Conservation (phyloP, 2,329 filamentous ascomycete species). For the Aspergillus sergii region DNA sequence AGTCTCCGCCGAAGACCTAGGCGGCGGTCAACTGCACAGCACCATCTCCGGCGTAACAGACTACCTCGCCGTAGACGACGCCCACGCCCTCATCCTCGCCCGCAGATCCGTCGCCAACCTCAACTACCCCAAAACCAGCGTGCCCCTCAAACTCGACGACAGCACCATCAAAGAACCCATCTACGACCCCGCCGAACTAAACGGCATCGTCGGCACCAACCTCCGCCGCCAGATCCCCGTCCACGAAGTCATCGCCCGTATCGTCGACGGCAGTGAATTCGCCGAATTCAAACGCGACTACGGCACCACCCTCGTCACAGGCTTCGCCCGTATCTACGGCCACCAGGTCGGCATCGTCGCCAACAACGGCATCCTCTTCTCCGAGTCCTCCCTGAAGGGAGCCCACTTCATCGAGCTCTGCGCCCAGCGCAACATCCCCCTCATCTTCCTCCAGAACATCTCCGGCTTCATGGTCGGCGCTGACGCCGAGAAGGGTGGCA, state of each 20-base stretch:
- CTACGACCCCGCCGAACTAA: conserved; percentile 76
- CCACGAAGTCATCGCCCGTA: conserved; percentile 86
- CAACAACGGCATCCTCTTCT: conserved; percentile 95
- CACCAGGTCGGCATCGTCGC: conserved; percentile 90
- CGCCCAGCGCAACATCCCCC: conserved; percentile 81
- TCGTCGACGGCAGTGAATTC: conserved; percentile 89
- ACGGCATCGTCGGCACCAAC: conserved; percentile 88
- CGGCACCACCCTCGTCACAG: conserved; percentile 84
- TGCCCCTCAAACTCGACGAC: conserved; percentile 26
- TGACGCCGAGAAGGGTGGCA: conserved; percentile 89
- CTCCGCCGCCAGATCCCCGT: conserved; percentile 82
- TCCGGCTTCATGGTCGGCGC: conserved; percentile 97
- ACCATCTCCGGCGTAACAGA: conserved; percentile 92
- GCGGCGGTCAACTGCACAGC: conserved; percentile 86
- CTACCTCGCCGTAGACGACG: conserved; percentile 91
- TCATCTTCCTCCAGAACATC: conserved; percentile 96
- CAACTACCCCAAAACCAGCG: conserved; percentile 71
- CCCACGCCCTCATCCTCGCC: conserved; percentile 84
- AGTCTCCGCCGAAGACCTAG: conserved; percentile 86
- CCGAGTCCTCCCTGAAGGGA: conserved; percentile 84
- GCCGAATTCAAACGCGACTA: conserved; percentile 94
- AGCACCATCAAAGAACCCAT: conserved; percentile 70
- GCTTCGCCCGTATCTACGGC: conserved; percentile 87
- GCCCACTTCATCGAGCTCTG: conserved; percentile 97
- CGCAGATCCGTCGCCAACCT: conserved; percentile 83